Conservation (phyloP, 768 basidiomycete species). For the Amanita subjunquillea region DNA sequence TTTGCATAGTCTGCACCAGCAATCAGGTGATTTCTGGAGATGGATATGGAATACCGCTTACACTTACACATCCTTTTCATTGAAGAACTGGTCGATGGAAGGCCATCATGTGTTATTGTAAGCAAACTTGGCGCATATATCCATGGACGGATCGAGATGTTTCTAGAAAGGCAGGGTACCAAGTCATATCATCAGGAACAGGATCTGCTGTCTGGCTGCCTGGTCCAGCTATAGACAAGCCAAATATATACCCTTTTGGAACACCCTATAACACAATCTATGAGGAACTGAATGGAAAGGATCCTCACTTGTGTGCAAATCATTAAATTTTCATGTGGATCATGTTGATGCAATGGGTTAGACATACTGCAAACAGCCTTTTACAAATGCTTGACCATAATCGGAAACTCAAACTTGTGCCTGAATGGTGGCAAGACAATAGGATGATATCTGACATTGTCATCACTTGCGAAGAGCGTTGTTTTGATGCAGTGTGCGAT, state of each 20-base stretch:
- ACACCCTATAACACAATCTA: conserved; percentile 96
- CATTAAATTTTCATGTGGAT: not conserved
- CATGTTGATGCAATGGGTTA: conserved; percentile 18
- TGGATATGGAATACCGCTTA: not conserved
- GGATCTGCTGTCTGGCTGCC: conserved; percentile 96
- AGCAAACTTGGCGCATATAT: conserved; percentile 21
- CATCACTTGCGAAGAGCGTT: conserved; percentile 97
- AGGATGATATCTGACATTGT: conserved; percentile 88
- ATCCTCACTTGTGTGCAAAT: conserved; percentile 63
- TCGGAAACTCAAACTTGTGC: conserved; percentile 80
- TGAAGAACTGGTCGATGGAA: conserved; percentile 96
- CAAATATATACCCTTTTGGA: conserved; percentile 94
- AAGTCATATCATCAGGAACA: conserved; percentile 90
- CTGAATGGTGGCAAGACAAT: conserved; percentile 95
- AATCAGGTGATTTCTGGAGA: conserved; percentile 61
- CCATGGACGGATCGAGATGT: conserved; percentile 7
- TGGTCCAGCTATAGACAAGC: conserved; percentile 93
- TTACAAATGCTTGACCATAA: conserved; percentile 96
- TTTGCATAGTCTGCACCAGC: conserved; percentile 99
- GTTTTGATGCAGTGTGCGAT: conserved; percentile 97
- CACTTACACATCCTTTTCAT: not conserved
- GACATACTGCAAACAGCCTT: conserved; percentile 90
- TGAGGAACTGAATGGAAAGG: conserved; percentile 78
- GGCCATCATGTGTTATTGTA: conserved; percentile 86
- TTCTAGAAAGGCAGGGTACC: conserved; percentile 77